Conservation (phyloP, 2,329 filamentous ascomycete species). For the Colletotrichum lindemuthianum region DNA sequence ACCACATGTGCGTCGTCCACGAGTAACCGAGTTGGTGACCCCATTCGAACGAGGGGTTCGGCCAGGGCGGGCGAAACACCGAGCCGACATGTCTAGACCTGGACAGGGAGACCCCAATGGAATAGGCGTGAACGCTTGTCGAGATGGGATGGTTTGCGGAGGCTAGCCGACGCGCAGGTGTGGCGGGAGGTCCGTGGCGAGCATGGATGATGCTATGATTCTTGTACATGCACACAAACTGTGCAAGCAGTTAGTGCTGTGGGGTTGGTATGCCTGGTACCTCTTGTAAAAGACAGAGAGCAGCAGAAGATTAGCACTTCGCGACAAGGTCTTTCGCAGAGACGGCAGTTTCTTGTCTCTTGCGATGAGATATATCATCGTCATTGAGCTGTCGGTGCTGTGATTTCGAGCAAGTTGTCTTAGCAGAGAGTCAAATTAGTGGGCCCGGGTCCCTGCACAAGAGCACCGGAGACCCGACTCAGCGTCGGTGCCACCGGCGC, state of each 20-base stretch:
- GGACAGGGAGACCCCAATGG: background rate
- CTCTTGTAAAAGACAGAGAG: too few relatives aligned
- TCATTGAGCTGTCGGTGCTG: too few relatives aligned
- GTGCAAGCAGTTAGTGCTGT: background rate
- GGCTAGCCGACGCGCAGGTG: background rate
- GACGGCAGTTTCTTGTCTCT: background rate
- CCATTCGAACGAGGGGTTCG: slow-evolving; percentile 22
- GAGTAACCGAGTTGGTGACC: slow-evolving; percentile 24
- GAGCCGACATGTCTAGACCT: background rate
- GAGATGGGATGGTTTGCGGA: slow-evolving; percentile 14
- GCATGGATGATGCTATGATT: slow-evolving; percentile 29
- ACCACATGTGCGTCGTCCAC: slow-evolving; percentile 3
- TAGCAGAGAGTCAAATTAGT: background rate
- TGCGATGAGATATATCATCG: background rate
- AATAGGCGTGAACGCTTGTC: background rate
- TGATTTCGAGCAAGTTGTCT: background rate
- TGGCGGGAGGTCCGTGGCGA: background rate
- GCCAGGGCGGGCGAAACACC: slow-evolving; percentile 13
- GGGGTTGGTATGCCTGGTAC: background rate
- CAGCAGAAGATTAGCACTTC: too few relatives aligned
- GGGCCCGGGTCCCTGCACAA: background rate
- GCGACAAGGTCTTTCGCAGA: too few relatives aligned
- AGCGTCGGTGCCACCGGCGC: slow-evolving; percentile 16
- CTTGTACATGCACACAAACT: slow-evolving; percentile 18
- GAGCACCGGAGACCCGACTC: background rate